phyloP scores from a whole-genome alignment of 495 filamentous ascomycete genomes.

The Talaromyces thailandensis region DNA sequence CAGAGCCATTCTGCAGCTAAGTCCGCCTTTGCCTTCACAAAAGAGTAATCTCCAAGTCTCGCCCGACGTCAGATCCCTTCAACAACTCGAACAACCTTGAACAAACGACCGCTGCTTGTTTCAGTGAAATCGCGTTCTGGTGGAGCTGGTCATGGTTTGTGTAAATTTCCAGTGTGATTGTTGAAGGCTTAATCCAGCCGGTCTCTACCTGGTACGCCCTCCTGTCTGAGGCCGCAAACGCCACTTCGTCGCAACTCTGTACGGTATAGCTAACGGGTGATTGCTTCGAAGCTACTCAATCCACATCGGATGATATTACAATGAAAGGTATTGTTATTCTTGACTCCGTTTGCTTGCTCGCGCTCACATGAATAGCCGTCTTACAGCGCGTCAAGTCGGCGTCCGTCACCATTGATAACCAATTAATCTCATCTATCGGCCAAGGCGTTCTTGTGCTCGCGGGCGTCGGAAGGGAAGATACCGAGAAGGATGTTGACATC shows the following conservation, averaged over 20 bases:
- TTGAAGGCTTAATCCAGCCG: not conserved
- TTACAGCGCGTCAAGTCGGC: slow-evolving; percentile 93
- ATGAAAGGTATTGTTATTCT: not conserved
- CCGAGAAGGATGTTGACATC: slow-evolving; percentile 73
- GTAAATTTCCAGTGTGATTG: not conserved
- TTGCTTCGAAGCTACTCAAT: not conserved
- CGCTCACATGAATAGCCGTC: slow-evolving; percentile 52
- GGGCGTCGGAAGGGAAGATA: slow-evolving; percentile 84
- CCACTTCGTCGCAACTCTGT: not conserved
- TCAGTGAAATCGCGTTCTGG: not conserved
- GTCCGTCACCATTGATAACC: slow-evolving; percentile 93
- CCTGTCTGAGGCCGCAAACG: not conserved
- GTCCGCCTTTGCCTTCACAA: not conserved
- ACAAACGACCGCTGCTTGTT: not conserved
- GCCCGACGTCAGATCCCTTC: not conserved
- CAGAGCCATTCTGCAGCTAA: not conserved
- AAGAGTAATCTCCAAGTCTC: not conserved
- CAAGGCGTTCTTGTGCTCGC: slow-evolving; percentile 87
- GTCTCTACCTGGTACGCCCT: not conserved
- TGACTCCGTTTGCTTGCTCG: not conserved
- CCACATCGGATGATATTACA: not conserved
- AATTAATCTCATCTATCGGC: slow-evolving; percentile 82
- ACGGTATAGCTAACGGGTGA: not conserved
- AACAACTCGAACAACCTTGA: not conserved
- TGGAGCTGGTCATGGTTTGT: not conserved